Evolutionary conservation across 2,329 filamentous ascomycete species (phyloP).

Genomic region (Cladosporium oxysporum): DNA sequence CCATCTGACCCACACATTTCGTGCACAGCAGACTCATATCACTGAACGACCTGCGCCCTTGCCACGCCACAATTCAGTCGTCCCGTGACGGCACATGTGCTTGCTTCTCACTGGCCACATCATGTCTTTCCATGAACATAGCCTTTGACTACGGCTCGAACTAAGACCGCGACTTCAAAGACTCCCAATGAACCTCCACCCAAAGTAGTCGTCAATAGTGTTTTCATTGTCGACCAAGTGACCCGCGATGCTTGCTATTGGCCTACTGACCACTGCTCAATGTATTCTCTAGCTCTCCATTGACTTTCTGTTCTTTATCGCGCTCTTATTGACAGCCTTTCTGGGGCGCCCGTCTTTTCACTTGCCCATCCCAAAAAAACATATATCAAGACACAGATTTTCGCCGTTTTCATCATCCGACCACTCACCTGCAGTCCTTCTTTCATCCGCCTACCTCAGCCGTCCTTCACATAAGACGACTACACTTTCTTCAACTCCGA

Average conservation of each 20-base stretch:
- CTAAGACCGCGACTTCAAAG: slow-evolving; percentile 3
- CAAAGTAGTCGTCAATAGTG: slow-evolving; percentile 8
- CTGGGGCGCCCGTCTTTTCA: slow-evolving; percentile 16
- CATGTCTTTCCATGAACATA: neutral
- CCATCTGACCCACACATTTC: neutral
- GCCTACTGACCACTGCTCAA: slow-evolving; percentile 13
- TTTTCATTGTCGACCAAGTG: neutral
- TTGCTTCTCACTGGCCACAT: neutral
- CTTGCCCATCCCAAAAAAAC: slow-evolving; percentile 1
- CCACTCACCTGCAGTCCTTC: slow-evolving; percentile 24
- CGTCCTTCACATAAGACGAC: slow-evolving; percentile 17
- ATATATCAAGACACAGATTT: slow-evolving; percentile 18
- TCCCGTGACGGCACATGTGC: neutral
- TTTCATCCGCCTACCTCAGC: slow-evolving; percentile 13
- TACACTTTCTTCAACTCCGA: neutral
- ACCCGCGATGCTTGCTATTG: neutral
- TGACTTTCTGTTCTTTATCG: neutral
- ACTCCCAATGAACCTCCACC: neutral
- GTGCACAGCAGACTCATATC: neutral
- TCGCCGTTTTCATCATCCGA: slow-evolving; percentile 16
- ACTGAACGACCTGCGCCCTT: neutral
- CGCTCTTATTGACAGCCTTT: slow-evolving; percentile 24
- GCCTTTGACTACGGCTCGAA: slow-evolving; percentile 5
- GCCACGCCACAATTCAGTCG: neutral
- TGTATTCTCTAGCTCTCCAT: neutral